Evolutionary conservation across 1,284 basidiomycete genomes (phyloP).

Genomic region (Laetiporus sulphureus): DNA sequence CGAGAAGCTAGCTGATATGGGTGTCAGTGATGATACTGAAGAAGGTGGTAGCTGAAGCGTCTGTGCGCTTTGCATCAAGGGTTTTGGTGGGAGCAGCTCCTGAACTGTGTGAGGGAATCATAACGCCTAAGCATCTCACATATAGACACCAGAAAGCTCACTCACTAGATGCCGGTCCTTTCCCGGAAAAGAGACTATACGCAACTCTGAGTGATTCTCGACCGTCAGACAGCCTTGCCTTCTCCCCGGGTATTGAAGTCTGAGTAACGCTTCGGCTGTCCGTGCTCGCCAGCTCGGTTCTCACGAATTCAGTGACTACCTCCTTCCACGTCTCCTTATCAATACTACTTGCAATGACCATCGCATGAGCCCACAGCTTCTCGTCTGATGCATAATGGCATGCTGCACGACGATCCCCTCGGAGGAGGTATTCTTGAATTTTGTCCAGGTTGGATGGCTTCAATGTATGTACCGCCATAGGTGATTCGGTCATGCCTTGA

Average conservation of each 20-base stretch:
- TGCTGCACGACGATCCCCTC: conserved; percentile 83
- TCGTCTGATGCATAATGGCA: conserved; percentile 86
- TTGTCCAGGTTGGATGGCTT: conserved; percentile 63
- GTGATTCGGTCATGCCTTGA: conserved; percentile 15
- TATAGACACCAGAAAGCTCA: too few relatives aligned
- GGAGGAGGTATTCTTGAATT: conserved; percentile 73
- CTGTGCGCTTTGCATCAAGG: conserved; percentile 34
- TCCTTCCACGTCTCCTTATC: conserved; percentile 94
- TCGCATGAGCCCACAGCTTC: conserved; percentile 92
- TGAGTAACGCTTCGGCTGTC: conserved; percentile 6
- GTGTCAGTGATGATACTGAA: conserved; percentile 39
- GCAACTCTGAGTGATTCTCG: conserved; percentile 74
- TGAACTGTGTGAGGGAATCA: conserved; percentile 48
- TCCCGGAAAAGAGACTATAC: conserved; percentile 85
- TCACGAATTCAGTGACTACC: conserved; percentile 82
- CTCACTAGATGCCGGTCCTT: conserved; percentile 70
- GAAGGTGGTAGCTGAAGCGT: conserved; percentile 37
- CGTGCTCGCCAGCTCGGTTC: conserved; percentile 60
- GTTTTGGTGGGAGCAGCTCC: conserved; percentile 62
- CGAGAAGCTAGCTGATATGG: conserved; percentile 60
- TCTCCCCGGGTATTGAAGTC: conserved; percentile 18
- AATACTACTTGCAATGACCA: conserved; percentile 90
- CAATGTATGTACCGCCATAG: conserved; percentile 27
- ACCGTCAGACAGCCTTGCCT: conserved; percentile 32
- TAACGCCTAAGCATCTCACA: neutral